These are phyloP conservation scores for Prunus persica DNA, from an alignment of 306 rosid genomes.

Conservation along the genomic window DNA sequence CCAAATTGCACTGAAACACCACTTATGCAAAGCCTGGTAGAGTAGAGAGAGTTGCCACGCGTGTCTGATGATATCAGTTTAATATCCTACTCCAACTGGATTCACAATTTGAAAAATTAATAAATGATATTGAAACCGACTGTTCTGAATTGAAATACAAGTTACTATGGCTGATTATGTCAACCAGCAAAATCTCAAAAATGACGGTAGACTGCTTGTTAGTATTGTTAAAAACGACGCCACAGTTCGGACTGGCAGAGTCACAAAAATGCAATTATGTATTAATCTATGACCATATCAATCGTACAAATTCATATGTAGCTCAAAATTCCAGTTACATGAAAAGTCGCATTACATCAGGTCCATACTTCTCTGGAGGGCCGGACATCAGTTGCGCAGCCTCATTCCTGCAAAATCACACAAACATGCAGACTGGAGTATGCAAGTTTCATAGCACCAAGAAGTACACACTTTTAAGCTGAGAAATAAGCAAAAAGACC, in stretches of 20 bases:
- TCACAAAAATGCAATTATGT: neutral
- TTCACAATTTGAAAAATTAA: neutral
- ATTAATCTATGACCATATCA: neutral
- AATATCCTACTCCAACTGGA: neutral
- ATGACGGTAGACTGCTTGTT: neutral
- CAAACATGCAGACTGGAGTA: neutral
- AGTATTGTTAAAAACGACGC: neutral
- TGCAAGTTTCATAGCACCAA: neutral
- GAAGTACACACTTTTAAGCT: neutral
- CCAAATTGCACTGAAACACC: too few relatives aligned
- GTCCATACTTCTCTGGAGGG: neutral
- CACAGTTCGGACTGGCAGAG: neutral
- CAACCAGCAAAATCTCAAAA: neutral
- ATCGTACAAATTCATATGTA: neutral
- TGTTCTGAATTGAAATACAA: neutral
- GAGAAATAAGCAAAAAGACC: neutral
- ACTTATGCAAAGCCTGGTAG: too few relatives aligned
- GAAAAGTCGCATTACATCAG: neutral
- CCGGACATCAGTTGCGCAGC: neutral
- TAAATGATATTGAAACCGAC: neutral
- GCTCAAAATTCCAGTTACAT: neutral
- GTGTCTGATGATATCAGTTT: neutral
- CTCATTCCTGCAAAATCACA: neutral
- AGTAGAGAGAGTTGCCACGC: too few relatives aligned
- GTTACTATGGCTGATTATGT: neutral